These are phyloP conservation scores for Nothophytophthora sp. DNA, from an alignment of 352 stramenopile species.

Conservation along the genomic window DNA sequence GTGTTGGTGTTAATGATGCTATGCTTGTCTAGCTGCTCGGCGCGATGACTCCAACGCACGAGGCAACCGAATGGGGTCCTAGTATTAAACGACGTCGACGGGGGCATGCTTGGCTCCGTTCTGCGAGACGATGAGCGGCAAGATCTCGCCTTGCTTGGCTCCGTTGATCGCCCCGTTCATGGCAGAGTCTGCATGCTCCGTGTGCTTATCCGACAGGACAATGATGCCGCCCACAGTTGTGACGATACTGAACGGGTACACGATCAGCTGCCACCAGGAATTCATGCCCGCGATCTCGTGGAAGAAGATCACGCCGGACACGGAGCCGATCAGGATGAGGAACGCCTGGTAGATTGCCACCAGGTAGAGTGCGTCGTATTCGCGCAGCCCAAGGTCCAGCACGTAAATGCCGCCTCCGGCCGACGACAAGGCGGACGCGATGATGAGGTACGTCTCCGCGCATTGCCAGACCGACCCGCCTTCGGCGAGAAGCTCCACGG, in stretches of 20 bases:
- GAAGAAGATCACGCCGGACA: slow-evolving; percentile 89
- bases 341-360: slow-evolving; percentile 87
- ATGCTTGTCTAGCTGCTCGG: slow-evolving; percentile 7
- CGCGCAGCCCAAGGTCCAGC: slow-evolving; percentile 66
- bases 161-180: slow-evolving; percentile 33
- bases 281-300: slow-evolving; percentile 84
- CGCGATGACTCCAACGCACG: neutral
- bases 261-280: slow-evolving; percentile 73
- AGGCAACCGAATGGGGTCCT: neutral
- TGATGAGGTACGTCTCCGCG: slow-evolving; percentile 77
- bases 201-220: slow-evolving; percentile 84
- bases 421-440: slow-evolving; percentile 57
- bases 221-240: slow-evolving; percentile 81
- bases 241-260: slow-evolving; percentile 80
- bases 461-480: slow-evolving; percentile 66
- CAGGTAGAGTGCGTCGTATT: slow-evolving; percentile 88
- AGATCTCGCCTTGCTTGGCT: slow-evolving; percentile 42
- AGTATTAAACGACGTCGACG: slow-evolving; percentile 32
- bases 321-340: slow-evolving; percentile 82
- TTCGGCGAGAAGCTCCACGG: slow-evolving; percentile 78
- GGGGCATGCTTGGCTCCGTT: slow-evolving; percentile 39
- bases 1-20: slow-evolving; percentile 10
- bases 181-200: slow-evolving; percentile 42
- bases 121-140: slow-evolving; percentile 42
- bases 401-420: slow-evolving; percentile 83